Evolutionary conservation across 1,284 basidiomycete species (phyloP).

Genomic region (Moniliophthora roreri): DNA sequence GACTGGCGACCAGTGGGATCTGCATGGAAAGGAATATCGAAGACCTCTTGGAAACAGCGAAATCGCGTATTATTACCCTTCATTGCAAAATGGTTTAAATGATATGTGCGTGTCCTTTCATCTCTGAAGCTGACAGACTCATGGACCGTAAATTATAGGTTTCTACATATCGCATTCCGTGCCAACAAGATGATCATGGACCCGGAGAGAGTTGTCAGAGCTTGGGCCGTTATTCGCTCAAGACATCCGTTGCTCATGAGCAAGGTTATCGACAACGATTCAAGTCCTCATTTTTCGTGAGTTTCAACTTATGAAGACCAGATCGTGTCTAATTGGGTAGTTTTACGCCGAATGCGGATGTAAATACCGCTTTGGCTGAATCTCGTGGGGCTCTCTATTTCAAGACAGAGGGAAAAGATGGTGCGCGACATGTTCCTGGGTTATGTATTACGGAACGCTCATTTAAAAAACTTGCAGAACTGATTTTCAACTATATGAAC

Average conservation of each 20-base stretch:
- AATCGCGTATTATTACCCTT: slow-evolving; percentile 28
- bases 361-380: neutral
- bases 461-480: slow-evolving; percentile 20
- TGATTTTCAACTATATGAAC: slow-evolving; percentile 46
- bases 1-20: neutral
- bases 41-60: slow-evolving; percentile 29
- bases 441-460: neutral
- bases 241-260: slow-evolving; percentile 45
- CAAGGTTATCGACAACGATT: slow-evolving; percentile 26
- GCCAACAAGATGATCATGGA: slow-evolving; percentile 30
- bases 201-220: slow-evolving; percentile 31
- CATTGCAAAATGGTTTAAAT: slow-evolving; percentile 26
- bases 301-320: slow-evolving; percentile 15
- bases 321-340: slow-evolving; percentile 13
- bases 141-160: slow-evolving; percentile 25
- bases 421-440: slow-evolving; percentile 16
- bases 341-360: neutral
- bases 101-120: slow-evolving; percentile 27
- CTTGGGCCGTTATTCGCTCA: slow-evolving; percentile 43
- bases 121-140: neutral
- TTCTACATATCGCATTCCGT: slow-evolving; percentile 41
- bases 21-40: slow-evolving; percentile 14
- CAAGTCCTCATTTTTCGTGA: slow-evolving; percentile 32
- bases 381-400: neutral
- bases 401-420: slow-evolving; percentile 19